A percentile compares a stretch with the other conserved stretches of the same genome.
phyloP scores from a whole-genome alignment of 805 yeast species.

The Starmerella sirachaensis region DNA sequence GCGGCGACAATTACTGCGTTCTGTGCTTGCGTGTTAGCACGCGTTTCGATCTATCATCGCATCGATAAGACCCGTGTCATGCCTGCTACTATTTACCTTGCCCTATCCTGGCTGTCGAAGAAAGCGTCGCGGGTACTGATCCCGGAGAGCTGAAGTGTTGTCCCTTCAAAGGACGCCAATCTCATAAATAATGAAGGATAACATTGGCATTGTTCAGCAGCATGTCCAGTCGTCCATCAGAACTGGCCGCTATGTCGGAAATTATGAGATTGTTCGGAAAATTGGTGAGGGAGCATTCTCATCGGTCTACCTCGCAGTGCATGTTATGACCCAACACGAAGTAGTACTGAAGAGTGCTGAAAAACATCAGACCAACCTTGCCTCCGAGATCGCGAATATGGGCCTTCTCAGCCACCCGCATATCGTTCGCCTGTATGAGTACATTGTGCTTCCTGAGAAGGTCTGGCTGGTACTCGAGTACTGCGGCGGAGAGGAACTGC shows the following conservation, averaged over 20 bases:
- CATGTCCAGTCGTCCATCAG: constrained; percentile 10
- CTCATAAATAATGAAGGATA: constrained; percentile 15
- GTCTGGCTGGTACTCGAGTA: constrained; percentile 87
- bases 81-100: too few relatives aligned
- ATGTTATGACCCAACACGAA: constrained; percentile 57
- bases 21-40: too few relatives aligned
- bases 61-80: too few relatives aligned
- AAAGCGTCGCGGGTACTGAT: too few relatives aligned
- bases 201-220: constrained; percentile 15
- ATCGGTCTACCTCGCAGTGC: constrained; percentile 75
- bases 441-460: constrained; percentile 62
- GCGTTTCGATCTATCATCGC: too few relatives aligned
- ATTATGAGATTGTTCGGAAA: constrained; percentile 56
- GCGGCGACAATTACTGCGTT: too few relatives aligned
- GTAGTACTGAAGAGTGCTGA: constrained; percentile 74
- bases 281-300: constrained; percentile 89
- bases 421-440: constrained; percentile 75
- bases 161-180: too few relatives aligned
- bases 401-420: constrained; percentile 73
- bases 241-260: constrained; percentile 44
- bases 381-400: constrained; percentile 81
- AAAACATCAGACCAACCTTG: constrained; percentile 70
- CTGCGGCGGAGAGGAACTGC: constrained; percentile 45
- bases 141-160: too few relatives aligned
- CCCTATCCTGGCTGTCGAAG: too few relatives aligned